Evolutionary conservation across 768 basidiomycete species (phyloP).

Genomic region (Sutorius australiensis): DNA sequence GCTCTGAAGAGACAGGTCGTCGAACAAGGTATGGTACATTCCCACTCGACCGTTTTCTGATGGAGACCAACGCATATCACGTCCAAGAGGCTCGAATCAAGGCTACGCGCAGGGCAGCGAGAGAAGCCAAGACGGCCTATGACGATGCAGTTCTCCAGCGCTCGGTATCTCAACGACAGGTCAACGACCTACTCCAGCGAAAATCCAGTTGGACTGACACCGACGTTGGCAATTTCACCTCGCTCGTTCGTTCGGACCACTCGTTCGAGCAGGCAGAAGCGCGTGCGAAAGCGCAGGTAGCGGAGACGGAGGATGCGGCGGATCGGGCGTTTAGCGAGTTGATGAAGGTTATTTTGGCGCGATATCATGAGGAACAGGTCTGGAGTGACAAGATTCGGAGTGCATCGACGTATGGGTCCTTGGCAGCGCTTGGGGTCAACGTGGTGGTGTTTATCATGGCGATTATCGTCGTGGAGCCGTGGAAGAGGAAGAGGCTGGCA

Average conservation of each 20-base stretch:
- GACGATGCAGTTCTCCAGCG: slow-evolving; percentile 77
- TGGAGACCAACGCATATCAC: slow-evolving; percentile 9
- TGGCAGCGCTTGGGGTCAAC: slow-evolving; percentile 84
- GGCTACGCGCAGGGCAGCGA: slow-evolving; percentile 60
- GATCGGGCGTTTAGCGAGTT: slow-evolving; percentile 86
- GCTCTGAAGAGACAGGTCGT: slow-evolving; percentile 72
- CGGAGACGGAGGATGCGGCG: slow-evolving; percentile 70
- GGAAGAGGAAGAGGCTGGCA: slow-evolving; percentile 85
- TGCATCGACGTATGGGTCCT: slow-evolving; percentile 88
- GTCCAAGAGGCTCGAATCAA: slow-evolving; percentile 70
- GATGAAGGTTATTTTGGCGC: slow-evolving; percentile 81
- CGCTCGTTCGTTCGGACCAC: slow-evolving; percentile 88
- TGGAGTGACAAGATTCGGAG: slow-evolving; percentile 99
- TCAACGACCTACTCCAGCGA: slow-evolving; percentile 91
- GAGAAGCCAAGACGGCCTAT: slow-evolving; percentile 69
- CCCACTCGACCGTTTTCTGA: not conserved
- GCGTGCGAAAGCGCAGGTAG: slow-evolving; percentile 62
- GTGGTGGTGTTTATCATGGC: slow-evolving; percentile 87
- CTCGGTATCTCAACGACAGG: slow-evolving; percentile 86
- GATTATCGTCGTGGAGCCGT: slow-evolving; percentile 90
- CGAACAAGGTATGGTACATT: slow-evolving; percentile 62
- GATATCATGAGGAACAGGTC: slow-evolving; percentile 98
- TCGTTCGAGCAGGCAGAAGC: slow-evolving; percentile 76
- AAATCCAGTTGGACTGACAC: slow-evolving; percentile 90
- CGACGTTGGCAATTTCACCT: slow-evolving; percentile 86